phyloP scores from a whole-genome alignment of 805 yeast species.

The Torulaspora gathmanii region DNA sequence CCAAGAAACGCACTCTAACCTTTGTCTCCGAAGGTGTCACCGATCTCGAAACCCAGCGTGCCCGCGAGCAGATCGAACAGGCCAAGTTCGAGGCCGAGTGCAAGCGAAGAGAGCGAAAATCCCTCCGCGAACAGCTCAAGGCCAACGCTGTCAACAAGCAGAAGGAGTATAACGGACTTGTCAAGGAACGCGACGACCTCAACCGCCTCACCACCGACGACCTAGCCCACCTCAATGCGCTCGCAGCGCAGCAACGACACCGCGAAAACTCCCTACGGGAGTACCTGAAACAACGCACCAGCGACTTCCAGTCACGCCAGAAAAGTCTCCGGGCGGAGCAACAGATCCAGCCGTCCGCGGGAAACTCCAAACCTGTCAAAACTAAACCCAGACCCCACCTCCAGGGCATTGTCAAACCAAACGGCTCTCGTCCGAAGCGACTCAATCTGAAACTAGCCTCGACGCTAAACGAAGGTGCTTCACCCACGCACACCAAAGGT shows the following conservation, averaged over 20 bases:
- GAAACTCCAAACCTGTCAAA: not conserved
- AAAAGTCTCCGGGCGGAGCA: too few species aligned
- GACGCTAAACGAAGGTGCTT: not conserved
- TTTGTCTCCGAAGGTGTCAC: constrained; percentile 32
- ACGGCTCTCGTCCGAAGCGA: not conserved
- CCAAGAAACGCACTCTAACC: constrained; percentile 13
- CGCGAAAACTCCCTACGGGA: constrained; percentile 10
- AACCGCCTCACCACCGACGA: constrained; percentile 28
- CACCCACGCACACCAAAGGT: not conserved
- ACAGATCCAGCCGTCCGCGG: too few species aligned
- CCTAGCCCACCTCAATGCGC: constrained; percentile 16
- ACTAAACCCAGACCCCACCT: not conserved
- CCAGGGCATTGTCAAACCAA: not conserved
- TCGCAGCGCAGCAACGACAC: constrained; percentile 4
- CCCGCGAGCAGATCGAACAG: constrained; percentile 21
- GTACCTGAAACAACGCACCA: constrained; percentile 9
- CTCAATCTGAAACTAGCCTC: not conserved
- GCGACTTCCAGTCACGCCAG: constrained; percentile 9
- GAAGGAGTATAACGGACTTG: constrained; percentile 21
- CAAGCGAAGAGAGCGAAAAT: constrained; percentile 24
- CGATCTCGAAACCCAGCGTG: constrained; percentile 24
- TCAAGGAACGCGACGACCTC: constrained; percentile 28
- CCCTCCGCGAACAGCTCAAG: constrained; percentile 32
- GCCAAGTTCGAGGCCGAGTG: constrained; percentile 22
- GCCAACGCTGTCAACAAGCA: constrained; percentile 29